Conservation (phyloP, 495 filamentous ascomycete species). For the Neurospora sp. region DNA sequence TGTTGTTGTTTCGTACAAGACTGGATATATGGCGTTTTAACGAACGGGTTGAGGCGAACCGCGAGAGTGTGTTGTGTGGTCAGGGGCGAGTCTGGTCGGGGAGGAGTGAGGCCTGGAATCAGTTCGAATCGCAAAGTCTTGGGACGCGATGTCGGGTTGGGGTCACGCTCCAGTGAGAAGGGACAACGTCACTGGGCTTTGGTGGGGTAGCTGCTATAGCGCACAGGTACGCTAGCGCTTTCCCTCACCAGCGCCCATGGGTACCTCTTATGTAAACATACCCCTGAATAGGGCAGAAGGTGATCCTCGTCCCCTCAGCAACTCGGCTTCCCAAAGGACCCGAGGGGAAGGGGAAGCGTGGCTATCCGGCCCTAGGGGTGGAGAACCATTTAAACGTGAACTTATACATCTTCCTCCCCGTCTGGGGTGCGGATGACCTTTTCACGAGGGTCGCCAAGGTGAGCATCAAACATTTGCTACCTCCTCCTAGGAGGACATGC, state of each 20-base stretch:
- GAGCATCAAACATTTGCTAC: background rate
- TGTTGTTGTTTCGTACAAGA: background rate
- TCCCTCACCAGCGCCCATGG: background rate
- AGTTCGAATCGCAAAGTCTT: slow-evolving; percentile 20
- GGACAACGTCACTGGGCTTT: background rate
- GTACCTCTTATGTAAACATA: background rate
- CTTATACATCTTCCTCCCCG: background rate
- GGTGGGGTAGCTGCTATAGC: background rate
- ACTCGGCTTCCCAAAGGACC: background rate
- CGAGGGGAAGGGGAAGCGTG: background rate
- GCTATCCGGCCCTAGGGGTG: background rate
- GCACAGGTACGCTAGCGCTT: background rate
- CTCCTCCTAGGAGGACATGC: background rate
- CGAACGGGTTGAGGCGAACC: background rate
- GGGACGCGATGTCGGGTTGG: background rate
- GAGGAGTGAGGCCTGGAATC: slow-evolving; percentile 11
- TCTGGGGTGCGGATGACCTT: background rate
- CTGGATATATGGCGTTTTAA: background rate
- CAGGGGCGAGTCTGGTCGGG: background rate
- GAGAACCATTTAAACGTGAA: background rate
- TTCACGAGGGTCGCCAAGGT: background rate
- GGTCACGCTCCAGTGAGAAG: background rate
- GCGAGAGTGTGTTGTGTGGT: background rate
- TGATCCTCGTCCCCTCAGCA: background rate
- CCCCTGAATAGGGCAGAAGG: background rate